phyloP scores from a whole-genome alignment of 352 stramenopile genomes.

The Phytophthora cryptogea region DNA sequence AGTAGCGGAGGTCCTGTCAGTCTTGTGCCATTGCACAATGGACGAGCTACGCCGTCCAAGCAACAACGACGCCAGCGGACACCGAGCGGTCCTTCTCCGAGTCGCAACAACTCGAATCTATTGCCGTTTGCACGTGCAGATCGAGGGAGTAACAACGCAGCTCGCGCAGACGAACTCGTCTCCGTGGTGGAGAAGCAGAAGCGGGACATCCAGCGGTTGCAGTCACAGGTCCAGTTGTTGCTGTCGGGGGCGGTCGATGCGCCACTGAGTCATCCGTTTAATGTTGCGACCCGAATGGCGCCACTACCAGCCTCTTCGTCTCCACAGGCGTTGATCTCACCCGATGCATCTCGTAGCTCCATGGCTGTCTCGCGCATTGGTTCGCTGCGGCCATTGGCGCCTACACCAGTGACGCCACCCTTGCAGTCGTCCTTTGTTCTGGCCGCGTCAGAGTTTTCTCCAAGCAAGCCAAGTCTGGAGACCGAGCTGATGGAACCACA shows the following conservation, averaged over 20 bases:
- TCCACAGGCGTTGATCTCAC: conserved; percentile 10
- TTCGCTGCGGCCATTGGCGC: conserved; percentile 31
- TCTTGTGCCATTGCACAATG: conserved; percentile 35
- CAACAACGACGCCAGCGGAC: conserved; percentile 33
- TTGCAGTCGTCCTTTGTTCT: conserved; percentile 63
- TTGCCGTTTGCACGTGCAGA: conserved; percentile 62
- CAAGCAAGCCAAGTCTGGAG: conserved; percentile 1
- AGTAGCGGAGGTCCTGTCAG: conserved; percentile 16
- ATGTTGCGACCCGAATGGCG: conserved; percentile 3
- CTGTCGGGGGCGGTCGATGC: conserved; percentile 42
- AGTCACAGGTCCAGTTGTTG: conserved; percentile 68
- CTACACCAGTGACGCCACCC: conserved; percentile 5
- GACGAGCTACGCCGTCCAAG: conserved; percentile 29
- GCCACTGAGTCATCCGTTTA: conserved; percentile 12
- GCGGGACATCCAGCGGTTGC: conserved; percentile 69
- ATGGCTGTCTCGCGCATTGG: conserved; percentile 30
- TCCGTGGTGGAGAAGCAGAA: conserved; percentile 60
- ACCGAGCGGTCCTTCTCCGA: conserved; percentile 17
- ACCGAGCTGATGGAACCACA: not conserved
- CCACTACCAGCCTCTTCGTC: conserved; percentile 14
- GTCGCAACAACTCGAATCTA: conserved; percentile 16
- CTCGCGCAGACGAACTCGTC: conserved; percentile 49
- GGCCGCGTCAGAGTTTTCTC: conserved; percentile 17
- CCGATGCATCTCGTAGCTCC: conserved; percentile 2
- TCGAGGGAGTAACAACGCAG: conserved; percentile 22